Conservation (phyloP, 805 yeast species). For the Nakazawaea wickerhamii region DNA sequence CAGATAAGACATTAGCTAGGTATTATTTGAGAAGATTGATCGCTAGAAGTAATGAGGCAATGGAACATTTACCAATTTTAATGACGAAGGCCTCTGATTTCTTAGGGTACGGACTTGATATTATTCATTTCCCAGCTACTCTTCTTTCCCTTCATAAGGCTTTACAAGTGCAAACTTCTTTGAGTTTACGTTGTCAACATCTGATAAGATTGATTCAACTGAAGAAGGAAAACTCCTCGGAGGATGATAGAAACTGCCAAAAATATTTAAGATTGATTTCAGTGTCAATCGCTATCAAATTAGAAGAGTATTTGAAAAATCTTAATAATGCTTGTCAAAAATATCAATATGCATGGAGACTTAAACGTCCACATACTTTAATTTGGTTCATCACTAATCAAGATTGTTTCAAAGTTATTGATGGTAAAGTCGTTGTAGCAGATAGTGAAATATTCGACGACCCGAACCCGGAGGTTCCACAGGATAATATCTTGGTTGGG, state of each 20-base stretch:
- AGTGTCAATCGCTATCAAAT: constrained; percentile 5
- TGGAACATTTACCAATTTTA: constrained; percentile 5
- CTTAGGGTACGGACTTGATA: constrained; percentile 11
- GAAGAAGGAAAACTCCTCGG: background rate
- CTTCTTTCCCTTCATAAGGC: constrained; percentile 9
- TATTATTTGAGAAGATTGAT: constrained; percentile 6
- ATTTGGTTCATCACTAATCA: constrained; percentile 11
- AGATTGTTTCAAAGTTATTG: constrained; percentile 8
- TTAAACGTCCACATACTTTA: constrained; percentile 12
- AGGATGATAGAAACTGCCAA: background rate
- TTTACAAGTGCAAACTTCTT: constrained; percentile 8
- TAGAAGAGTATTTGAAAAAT: constrained; percentile 7
- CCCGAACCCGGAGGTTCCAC: background rate
- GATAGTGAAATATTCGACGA: constrained; percentile 1
- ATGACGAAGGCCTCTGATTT: background rate
- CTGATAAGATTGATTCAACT: constrained; percentile 2
- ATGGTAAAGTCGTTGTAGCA: background rate
- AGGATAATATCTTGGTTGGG: constrained; percentile 4
- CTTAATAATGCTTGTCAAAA: constrained; percentile 10
- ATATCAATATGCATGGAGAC: constrained; percentile 12
- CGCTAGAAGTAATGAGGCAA: constrained; percentile 6
- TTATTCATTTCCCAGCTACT: constrained; percentile 9
- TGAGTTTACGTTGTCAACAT: constrained; percentile 11
- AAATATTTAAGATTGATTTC: constrained; percentile 7
- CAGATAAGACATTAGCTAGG: background rate